Base-by-base conservation (phyloP, 2,329 filamentous ascomycete genomes). In the Stagonosporopsis cucurbitacearum region DNA sequence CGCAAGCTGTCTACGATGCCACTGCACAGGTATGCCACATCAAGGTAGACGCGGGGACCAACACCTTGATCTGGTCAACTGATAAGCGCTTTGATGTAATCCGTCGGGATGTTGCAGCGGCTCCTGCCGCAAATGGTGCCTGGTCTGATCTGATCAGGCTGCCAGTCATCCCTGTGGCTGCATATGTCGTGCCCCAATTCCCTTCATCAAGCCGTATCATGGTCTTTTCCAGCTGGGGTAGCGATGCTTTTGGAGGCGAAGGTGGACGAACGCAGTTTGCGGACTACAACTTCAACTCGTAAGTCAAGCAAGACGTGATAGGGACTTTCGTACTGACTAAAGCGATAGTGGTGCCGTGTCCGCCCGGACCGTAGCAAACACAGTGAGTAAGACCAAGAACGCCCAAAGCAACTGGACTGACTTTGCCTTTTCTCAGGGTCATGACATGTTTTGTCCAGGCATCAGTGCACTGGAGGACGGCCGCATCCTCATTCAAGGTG, bases 371-470 rank as follows among this genome's bases (percentile, higher is more conserved):
- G 59, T 69, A 12, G 56, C 57, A 51, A 67, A 69, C 23, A 69
- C 66, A 32, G 30, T 32, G n/a, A 15, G 30, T 32, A 2, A 1
- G 1, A 32, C 30, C 13, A n/a, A 7, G 7, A 5, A 32, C n/a
- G 13, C 13, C 3, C n/a, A 8, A 32, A 15, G 4, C 30, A 5
- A n/a, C 4, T n/a, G 4, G 2, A 32, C 30, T 32, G 8, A 32
- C 30, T 3, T n/a, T n/a, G 5, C 13, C 13, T 32, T n/a, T n/a
- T 32, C 13, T n/a, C 17, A 54, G 65, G 11, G 30, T 7, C 66
- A 69, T 23, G 66, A 69, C 35, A 69, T 69, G 66, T 69, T 69
- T 30, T 69, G 66, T 39, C 66, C 66, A 5, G 66, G 60, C 35
- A 66, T 69, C 25, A 69, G 65, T 50, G 63, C 58, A 52, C 55